These are phyloP conservation scores for Ophiosphaerella narmari DNA, from an alignment of 2,329 filamentous ascomycete genomes.

Conservation along the genomic window DNA sequence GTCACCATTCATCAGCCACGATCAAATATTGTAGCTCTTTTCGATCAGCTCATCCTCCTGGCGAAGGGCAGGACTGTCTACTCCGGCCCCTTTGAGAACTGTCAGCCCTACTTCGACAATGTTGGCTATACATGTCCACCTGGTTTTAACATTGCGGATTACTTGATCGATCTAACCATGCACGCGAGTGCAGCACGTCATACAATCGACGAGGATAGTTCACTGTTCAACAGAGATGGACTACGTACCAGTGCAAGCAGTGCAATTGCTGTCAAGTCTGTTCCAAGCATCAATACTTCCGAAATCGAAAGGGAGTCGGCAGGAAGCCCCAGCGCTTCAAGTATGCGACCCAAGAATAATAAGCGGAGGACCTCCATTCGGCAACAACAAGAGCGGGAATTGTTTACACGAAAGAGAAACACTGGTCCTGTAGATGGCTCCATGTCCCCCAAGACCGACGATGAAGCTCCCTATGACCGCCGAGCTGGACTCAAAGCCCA, in stretches of 20 bases:
- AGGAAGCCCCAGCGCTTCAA: slow-evolving; percentile 65
- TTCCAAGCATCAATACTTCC: slow-evolving; percentile 78
- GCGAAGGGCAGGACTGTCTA: slow-evolving; percentile 90
- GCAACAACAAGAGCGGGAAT: slow-evolving; percentile 82
- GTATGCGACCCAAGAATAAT: slow-evolving; percentile 68
- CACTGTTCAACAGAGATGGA: slow-evolving; percentile 64
- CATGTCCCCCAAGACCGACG: slow-evolving; percentile 65
- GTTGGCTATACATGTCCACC: slow-evolving; percentile 92
- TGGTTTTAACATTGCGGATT: slow-evolving; percentile 98
- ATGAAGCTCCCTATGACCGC: slow-evolving; percentile 61
- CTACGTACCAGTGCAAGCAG: slow-evolving; percentile 80
- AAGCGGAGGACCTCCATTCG: slow-evolving; percentile 81
- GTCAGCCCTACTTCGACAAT: slow-evolving; percentile 89
- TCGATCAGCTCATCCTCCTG: slow-evolving; percentile 89
- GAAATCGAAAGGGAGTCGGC: slow-evolving; percentile 67
- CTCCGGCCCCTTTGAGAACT: slow-evolving; percentile 85
- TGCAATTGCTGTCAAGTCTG: slow-evolving; percentile 85
- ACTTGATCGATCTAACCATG: slow-evolving; percentile 97
- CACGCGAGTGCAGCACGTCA: slow-evolving; percentile 71
- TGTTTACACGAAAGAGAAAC: slow-evolving; percentile 82
- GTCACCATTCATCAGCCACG: slow-evolving; percentile 98
- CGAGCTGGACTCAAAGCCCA: slow-evolving; percentile 58
- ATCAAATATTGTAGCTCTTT: slow-evolving; percentile 96
- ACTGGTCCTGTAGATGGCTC: slow-evolving; percentile 55
- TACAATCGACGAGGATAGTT: slow-evolving; percentile 60